Evolutionary conservation across 2,329 filamentous ascomycete species (phyloP), one percentile per base, ranked within the genome.

Genomic region (Penicillium sp.): DNA sequence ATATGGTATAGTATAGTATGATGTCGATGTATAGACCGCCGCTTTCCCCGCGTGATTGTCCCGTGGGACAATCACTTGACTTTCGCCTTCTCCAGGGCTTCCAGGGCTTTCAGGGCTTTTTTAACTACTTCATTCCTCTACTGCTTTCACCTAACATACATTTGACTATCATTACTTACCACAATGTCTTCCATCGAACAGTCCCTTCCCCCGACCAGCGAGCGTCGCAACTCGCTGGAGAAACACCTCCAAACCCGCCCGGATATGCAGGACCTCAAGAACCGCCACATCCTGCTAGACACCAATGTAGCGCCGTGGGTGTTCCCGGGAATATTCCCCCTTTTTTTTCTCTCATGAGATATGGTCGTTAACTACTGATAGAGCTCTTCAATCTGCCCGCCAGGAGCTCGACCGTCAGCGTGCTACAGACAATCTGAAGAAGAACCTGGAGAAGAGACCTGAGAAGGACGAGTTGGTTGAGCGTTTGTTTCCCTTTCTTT

Each of bases 401-500:
- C 79, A 81, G 43, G 85, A 88, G 62, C 82, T 89, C 40, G 85
- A 87, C 65, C 83, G 85, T 61, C 85, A 88, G 69, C 79, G 81
- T 55, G 81, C 82, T 16, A 81, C 81, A 11, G 85, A 89, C 69
- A 84, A 76, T 61, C 72, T 89, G 61, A 87, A 85, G 74, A 87
- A 86, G 72, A 81, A 83, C 26, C 77, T 89, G 13, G 81, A 84
- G 63, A 80, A 83, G 55, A 76, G 87, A 16, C 84, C 85, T 5
- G 83, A 91, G 22, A 86, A 89, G 55, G 84, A 90, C 35, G 85
- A 90, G 68, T 81, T 97, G 22, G 79, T 96, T 60, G 89, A 94
- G 71, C 89, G 89, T 92, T 79, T 60, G 85, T 76, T 40, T 57
- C 47, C 55, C 46, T 45, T 39, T 11, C 9, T 49, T 9, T 43